Base-by-base conservation (phyloP, 192 early-diverging fungal species). In the Backusella mclennaniae region DNA sequence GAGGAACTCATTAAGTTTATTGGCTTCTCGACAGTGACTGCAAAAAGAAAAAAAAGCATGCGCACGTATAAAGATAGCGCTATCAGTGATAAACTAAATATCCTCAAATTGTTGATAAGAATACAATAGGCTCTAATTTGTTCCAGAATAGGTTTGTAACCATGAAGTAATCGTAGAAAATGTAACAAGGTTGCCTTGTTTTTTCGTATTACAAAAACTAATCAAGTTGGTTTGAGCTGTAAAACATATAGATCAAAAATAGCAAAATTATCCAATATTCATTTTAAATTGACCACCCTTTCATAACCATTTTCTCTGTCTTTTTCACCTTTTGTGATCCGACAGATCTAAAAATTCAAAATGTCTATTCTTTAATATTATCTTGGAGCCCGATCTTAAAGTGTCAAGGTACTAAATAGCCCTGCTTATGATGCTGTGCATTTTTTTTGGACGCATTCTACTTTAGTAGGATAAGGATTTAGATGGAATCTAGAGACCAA, bases 61-160 rank as follows among this genome's bases (percentile, higher is more conserved):
- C 53, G n/a, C 53, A 12, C 9, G 19, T 26, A 59, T 11, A 59
- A 59, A 59, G 53, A 59, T 59, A 59, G 53, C 11, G 53, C 26
- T 59, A 59, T 59, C 53, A 59, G 23, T 59, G 53, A 59, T 59
- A 59, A 59, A 59, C 53, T 59, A 59, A 59, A 59, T 59, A 59
- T 23, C 56, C 23, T 59, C 56, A 59, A 59, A 26, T 11, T 44
- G 42, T 26, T 59, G 23, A 59, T 59, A 59, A 23, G 23, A 26
- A 59, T 26, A 26, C 56, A 59, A 59, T 59, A 59, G 56, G 23
- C 23, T 59, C 19, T 59, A 59, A 59, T 59, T 59, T 29, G 46
- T 59, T 59, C 56, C 56, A 59, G 56, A 59, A 59, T 59, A 59
- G 56, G 56, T 59, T 59, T 59, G 56, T 59, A 14, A 59, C 56